Evolutionary conservation across 2,329 filamentous ascomycete genomes (phyloP), one percentile per base, ranked within the genome.

Genomic region (Aspergillus versicolor): DNA sequence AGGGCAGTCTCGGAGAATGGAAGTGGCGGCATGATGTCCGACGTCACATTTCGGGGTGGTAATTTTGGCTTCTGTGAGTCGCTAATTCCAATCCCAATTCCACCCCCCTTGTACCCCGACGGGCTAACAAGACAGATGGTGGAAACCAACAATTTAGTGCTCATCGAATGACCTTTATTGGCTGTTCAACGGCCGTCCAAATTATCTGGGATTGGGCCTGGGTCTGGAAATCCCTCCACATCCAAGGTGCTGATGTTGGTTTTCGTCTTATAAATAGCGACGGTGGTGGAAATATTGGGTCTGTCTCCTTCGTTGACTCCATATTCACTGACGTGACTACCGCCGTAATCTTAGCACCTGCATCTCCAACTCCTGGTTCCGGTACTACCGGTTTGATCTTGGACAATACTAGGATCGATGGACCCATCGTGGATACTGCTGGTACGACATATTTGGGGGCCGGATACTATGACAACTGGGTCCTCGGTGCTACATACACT

Each of bases 91-190:
- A 22, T 7, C 15, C 5, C 9, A 44, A 5, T 30, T 27, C 9
- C 27, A 13, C 34, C 4, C 32, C 32, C n/a, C 17, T n/a, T 11
- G 30, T 6, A 15, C 15, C 22, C 4, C 34, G 3, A 30, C n/a
- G 32, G n/a, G 22, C 42, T 47, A 27, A 53, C 19, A 53, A 15
- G 7, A n/a, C 15, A 42, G 52, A 60, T 22, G 56, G 84, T 57
- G 85, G 85, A 22, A 84, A 80, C 58, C 86, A 89, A 72, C 87
- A 88, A 61, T 83, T 82, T 60, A 87, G 84, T 0, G 81, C 80
- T 34, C 75, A 78, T 4, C 80, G 83, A 55, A 63, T 87, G 17
- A 77, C 73, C 0, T 84, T 85, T 67, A 73, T 77, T 52, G 73
- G 76, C 34, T 77, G 73, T 38, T 68, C 73, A 2, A 85, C 82